Conservation (phyloP, 768 basidiomycete genomes). For the Boletus tomentosulus region DNA sequence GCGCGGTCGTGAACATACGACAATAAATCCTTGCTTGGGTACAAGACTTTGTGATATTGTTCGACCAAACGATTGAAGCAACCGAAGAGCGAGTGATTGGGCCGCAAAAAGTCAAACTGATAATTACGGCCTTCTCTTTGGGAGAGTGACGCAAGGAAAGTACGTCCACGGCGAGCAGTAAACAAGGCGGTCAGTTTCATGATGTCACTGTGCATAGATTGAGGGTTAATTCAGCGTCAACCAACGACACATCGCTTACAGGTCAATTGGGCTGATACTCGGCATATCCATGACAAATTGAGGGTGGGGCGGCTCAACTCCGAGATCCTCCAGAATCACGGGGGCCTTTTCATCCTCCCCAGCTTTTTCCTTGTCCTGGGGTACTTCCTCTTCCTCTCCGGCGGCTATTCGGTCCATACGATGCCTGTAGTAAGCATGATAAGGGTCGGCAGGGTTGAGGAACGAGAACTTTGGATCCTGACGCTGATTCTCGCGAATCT, state of each 20-base stretch:
- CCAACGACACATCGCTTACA: slow-evolving; percentile 55
- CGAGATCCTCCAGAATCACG: slow-evolving; percentile 52
- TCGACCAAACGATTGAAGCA: slow-evolving; percentile 98
- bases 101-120: slow-evolving; percentile 96
- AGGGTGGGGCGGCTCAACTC: slow-evolving; percentile 70
- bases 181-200: slow-evolving; percentile 96
- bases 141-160: slow-evolving; percentile 82
- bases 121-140: slow-evolving; percentile 90
- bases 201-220: slow-evolving; percentile 60
- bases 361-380: slow-evolving; percentile 42
- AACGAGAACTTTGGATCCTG: slow-evolving; percentile 98
- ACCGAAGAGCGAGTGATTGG: slow-evolving; percentile 92
- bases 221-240: not conserved
- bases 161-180: slow-evolving; percentile 85
- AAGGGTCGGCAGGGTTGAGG: slow-evolving; percentile 94
- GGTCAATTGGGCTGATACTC: slow-evolving; percentile 80
- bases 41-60: slow-evolving; percentile 87
- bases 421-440: slow-evolving; percentile 97
- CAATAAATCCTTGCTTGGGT: slow-evolving; percentile 74
- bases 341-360: slow-evolving; percentile 31
- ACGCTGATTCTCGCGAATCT: slow-evolving; percentile 95
- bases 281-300: slow-evolving; percentile 87
- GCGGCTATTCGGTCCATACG: slow-evolving; percentile 78
- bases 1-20: slow-evolving; percentile 68
- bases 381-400: slow-evolving; percentile 66